A percentile compares a stretch with the other conserved stretches of the same genome.
phyloP scores from a whole-genome alignment of 1,284 basidiomycete species.

The Puccinia horiana region DNA sequence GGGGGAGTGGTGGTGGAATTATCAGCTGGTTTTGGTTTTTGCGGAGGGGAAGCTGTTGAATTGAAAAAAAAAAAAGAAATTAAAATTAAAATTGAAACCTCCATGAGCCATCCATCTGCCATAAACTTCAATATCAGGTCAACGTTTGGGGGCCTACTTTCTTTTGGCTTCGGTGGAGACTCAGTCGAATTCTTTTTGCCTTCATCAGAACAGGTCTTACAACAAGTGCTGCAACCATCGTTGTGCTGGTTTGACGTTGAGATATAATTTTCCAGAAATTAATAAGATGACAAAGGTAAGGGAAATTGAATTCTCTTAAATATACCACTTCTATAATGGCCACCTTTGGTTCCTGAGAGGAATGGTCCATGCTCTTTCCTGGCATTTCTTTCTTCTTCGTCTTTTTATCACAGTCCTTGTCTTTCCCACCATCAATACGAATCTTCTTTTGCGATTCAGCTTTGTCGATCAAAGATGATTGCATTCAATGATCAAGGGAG shows the following conservation, averaged over 20 bases:
- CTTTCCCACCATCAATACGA: background rate
- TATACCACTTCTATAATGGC: slow-evolving; percentile 2
- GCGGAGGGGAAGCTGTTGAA: background rate
- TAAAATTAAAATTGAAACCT: too few relatives aligned
- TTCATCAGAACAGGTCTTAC: background rate
- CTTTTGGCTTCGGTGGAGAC: background rate
- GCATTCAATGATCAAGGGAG: background rate
- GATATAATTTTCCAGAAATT: background rate
- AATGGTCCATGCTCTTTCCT: background rate
- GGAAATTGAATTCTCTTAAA: background rate
- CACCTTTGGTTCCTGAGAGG: background rate
- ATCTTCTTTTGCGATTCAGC: background rate
- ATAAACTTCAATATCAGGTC: background rate
- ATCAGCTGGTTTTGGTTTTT: too few relatives aligned
- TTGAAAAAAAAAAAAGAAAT: too few relatives aligned
- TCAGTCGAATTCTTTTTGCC: background rate
- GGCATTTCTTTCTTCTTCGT: background rate
- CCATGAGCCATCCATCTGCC: background rate
- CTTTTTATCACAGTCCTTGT: background rate
- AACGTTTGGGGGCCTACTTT: background rate
- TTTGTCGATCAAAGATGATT: background rate
- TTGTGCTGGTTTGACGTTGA: background rate
- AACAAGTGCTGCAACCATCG: background rate
- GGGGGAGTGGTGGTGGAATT: too few relatives aligned
- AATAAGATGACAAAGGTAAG: background rate